Conservation (phyloP, 345 rosid genomes). For the Sonneratia alba region DNA sequence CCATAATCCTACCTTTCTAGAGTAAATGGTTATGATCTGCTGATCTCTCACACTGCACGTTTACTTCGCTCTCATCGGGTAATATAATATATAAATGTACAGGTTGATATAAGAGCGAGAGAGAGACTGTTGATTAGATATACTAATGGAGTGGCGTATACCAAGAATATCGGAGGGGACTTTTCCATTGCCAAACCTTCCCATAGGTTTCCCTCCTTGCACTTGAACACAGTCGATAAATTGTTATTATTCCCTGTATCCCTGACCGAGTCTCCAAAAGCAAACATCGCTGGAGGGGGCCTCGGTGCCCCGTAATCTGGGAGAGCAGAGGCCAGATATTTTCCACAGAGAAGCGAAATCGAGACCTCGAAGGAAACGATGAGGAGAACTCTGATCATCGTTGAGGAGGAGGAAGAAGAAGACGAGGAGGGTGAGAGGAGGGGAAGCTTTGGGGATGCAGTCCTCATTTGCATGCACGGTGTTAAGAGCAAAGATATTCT, state of each 20-base stretch:
- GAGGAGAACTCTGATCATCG: not conserved
- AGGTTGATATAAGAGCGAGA: not conserved
- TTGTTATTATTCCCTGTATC: constrained; percentile 50
- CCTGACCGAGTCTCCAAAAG: constrained; percentile 44
- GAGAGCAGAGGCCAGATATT: not conserved
- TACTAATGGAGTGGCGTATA: not conserved
- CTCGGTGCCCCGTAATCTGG: not conserved
- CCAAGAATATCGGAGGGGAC: constrained; percentile 23
- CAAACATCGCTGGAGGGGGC: constrained; percentile 27
- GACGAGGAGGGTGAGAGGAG: not conserved
- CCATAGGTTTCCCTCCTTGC: constrained; percentile 36
- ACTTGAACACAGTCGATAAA: constrained; percentile 24
- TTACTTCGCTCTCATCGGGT: not conserved
- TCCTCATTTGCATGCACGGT: not conserved
- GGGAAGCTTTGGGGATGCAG: not conserved
- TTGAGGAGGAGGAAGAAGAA: not conserved
- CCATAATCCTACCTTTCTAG: too few species aligned
- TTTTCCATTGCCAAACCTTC: constrained; percentile 42
- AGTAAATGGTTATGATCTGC: not conserved
- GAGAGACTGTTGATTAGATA: not conserved
- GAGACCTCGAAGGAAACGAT: not conserved
- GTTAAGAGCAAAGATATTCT: not conserved
- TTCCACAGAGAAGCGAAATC: not conserved
- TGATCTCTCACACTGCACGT: too few species aligned
- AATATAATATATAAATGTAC: not conserved